Conservation (phyloP, 352 stramenopile genomes). For the Pythium biforme region DNA sequence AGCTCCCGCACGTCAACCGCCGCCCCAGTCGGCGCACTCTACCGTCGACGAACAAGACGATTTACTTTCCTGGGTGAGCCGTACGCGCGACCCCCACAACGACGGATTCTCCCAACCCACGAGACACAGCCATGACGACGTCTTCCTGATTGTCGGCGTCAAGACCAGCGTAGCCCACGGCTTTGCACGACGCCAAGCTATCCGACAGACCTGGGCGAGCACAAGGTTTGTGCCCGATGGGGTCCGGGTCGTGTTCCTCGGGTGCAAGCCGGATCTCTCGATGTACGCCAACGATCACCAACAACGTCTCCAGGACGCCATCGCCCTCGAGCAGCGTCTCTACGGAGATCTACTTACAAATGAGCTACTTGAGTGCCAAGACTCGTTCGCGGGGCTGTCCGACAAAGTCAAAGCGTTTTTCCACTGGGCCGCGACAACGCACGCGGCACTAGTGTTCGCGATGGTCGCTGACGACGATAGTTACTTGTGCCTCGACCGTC, state of each 20-base stretch:
- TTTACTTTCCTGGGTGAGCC: background rate
- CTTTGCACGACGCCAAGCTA: slow-evolving; percentile 26
- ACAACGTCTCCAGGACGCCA: background rate
- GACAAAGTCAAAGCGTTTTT: slow-evolving; percentile 12
- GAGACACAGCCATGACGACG: background rate
- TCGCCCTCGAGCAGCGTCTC: slow-evolving; percentile 29
- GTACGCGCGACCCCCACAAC: too few species aligned
- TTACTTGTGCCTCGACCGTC: background rate
- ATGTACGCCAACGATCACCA: background rate
- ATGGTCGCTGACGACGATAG: slow-evolving; percentile 65
- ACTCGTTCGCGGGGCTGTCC: background rate
- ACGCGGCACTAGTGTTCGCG: background rate
- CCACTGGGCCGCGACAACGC: background rate
- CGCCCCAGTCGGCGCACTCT: too few species aligned
- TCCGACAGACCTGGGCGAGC: slow-evolving; percentile 35
- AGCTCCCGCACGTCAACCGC: too few species aligned
- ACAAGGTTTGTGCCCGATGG: slow-evolving; percentile 5
- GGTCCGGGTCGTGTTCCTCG: slow-evolving; percentile 40
- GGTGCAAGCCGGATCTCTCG: slow-evolving; percentile 25
- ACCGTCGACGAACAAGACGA: background rate
- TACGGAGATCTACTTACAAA: slow-evolving; percentile 14
- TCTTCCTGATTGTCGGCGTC: slow-evolving; percentile 38
- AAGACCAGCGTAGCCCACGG: slow-evolving; percentile 41
- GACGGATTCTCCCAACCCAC: too few species aligned
- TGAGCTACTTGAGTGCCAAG: background rate